A percentile compares a stretch with the other conserved stretches of the same genome.
Conservation (phyloP, 1,139 yeast species). For the Arxiozyma slooffiae region DNA sequence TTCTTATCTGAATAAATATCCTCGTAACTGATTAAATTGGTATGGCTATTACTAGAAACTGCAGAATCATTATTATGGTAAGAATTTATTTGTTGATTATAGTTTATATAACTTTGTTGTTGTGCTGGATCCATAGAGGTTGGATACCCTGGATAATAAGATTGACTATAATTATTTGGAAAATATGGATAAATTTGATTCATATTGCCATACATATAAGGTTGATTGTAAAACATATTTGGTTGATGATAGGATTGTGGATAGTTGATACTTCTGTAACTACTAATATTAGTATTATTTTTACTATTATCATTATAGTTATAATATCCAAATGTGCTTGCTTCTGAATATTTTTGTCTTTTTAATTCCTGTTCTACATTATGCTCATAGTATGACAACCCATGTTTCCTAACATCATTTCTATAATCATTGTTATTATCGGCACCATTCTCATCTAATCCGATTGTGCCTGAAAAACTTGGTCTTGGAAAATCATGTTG, state of each 20-base stretch:
- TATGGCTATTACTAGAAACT: too few species aligned
- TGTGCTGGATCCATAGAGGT: neutral
- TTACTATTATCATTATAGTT: neutral
- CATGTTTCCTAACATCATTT: neutral
- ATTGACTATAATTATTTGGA: neutral
- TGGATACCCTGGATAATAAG: neutral
- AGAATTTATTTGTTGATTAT: neutral
- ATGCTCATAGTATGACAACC: neutral
- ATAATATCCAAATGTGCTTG: neutral
- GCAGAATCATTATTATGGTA: neutral
- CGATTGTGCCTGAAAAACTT: slow-evolving; percentile 21
- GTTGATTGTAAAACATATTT: neutral
- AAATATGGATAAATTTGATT: neutral
- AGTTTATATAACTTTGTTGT: neutral
- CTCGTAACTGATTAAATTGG: neutral
- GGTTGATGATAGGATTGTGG: neutral
- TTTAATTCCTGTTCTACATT: neutral
- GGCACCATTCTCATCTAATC: neutral
- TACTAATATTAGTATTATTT: too few species aligned
- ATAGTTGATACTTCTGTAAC: neutral
- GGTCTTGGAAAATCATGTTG: slow-evolving; percentile 21
- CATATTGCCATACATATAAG: neutral
- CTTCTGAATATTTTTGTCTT: slow-evolving; percentile 1
- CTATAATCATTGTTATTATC: neutral
- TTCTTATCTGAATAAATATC: neutral